phyloP scores from a whole-genome alignment of 306 rosid genomes.

The Dryas alaskensis region DNA sequence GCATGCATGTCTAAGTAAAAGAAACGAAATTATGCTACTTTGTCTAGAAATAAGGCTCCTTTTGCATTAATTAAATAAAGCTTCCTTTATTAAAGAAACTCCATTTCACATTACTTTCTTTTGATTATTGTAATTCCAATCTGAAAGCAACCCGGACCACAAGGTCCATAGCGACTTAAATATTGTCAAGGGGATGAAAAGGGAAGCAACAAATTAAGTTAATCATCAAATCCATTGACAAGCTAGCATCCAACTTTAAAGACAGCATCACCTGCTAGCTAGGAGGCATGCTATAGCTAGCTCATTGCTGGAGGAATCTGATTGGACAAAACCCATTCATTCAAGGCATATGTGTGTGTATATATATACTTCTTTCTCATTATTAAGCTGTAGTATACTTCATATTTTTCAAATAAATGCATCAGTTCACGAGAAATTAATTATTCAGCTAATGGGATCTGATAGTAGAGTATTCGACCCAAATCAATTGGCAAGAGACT shows the following conservation, averaged over 20 bases:
- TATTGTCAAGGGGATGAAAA: conserved; percentile 20
- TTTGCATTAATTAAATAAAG: conserved; percentile 40
- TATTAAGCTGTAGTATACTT: too few relatives aligned
- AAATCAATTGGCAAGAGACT: too few relatives aligned
- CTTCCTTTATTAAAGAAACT: conserved; percentile 47
- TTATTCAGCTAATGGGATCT: too few relatives aligned
- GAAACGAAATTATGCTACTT: conserved; percentile 40
- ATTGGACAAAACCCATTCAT: conserved; percentile 26
- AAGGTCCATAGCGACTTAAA: conserved; percentile 1
- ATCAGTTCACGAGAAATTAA: too few relatives aligned
- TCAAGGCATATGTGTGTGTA: not conserved
- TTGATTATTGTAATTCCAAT: conserved; percentile 23
- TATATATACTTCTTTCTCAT: too few relatives aligned
- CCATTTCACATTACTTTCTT: conserved; percentile 22
- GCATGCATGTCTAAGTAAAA: conserved; percentile 37
- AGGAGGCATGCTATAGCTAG: conserved; percentile 26
- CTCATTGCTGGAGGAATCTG: conserved; percentile 28
- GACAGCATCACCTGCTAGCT: conserved; percentile 13
- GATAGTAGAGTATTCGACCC: too few relatives aligned
- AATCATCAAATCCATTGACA: conserved; percentile 34
- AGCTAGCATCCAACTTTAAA: conserved; percentile 31
- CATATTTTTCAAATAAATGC: too few relatives aligned
- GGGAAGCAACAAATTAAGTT: conserved; percentile 30
- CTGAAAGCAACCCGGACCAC: conserved; percentile 35
- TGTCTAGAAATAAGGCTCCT: conserved; percentile 46